A percentile compares a stretch with the other conserved stretches of the same genome.
Conservation (phyloP, 2,329 filamentous ascomycete species). For the Exophiala bonariae region DNA sequence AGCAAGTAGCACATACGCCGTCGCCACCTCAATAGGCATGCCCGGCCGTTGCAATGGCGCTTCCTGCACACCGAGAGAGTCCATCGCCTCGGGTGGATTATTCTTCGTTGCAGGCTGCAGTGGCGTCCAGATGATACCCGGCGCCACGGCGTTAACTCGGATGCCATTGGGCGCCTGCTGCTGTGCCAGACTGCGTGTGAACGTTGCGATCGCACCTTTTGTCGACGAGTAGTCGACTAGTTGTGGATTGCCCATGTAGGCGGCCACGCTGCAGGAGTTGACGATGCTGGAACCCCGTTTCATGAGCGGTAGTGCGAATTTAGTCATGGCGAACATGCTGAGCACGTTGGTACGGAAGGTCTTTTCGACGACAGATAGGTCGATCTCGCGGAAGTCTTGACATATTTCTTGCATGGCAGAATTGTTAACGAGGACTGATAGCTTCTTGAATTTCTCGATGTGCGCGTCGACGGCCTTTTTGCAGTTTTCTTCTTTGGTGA, state of each 20-base stretch:
- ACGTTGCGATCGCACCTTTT: constrained; percentile 59
- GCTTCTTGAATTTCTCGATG: constrained; percentile 45
- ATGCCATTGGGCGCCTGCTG: constrained; percentile 59
- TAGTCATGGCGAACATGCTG: constrained; percentile 61
- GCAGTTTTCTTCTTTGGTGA: constrained; percentile 53
- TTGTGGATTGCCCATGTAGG: constrained; percentile 52
- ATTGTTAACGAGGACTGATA: constrained; percentile 56
- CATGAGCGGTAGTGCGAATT: constrained; percentile 59
- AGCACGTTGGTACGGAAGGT: constrained; percentile 60
- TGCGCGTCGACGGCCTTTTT: constrained; percentile 54
- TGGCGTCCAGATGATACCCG: constrained; percentile 32
- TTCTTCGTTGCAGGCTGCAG: constrained; percentile 29
- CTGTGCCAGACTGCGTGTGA: constrained; percentile 54
- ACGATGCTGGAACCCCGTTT: constrained; percentile 50
- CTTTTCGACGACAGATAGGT: constrained; percentile 56
- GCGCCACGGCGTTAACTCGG: constrained; percentile 50
- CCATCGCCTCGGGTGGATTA: constrained; percentile 34
- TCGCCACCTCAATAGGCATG: constrained; percentile 40
- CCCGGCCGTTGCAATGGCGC: constrained; percentile 36
- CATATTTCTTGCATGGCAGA: constrained; percentile 54
- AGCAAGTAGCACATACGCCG: constrained; percentile 42
- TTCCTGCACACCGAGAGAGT: constrained; percentile 31
- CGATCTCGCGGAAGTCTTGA: constrained; percentile 51
- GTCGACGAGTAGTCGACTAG: constrained; percentile 60
- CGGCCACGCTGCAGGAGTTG: constrained; percentile 56